These are phyloP conservation scores for Huiozyma sinensis DNA, from an alignment of 805 yeast genomes.

Conservation along the genomic window DNA sequence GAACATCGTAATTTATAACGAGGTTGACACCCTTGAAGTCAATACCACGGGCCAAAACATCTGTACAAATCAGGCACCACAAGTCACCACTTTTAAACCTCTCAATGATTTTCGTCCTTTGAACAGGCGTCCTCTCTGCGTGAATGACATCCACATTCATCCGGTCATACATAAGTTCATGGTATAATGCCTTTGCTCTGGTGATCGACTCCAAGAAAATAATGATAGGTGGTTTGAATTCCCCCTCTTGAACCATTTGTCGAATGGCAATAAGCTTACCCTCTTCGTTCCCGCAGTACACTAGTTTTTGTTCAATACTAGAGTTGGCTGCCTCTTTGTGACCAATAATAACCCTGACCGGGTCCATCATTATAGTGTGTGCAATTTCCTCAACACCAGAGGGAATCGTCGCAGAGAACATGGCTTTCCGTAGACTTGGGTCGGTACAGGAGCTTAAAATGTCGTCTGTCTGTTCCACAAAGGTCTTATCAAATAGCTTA, in stretches of 20 bases:
- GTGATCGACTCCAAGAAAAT: conserved; percentile 85
- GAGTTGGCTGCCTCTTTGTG: conserved; percentile 87
- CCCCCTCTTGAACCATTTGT: conserved; percentile 75
- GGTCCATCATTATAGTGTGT: conserved; percentile 69
- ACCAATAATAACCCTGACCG: conserved; percentile 80
- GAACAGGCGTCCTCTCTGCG: conserved; percentile 83
- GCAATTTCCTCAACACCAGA: conserved; percentile 88
- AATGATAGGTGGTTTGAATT: conserved; percentile 84
- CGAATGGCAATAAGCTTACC: conserved; percentile 91
- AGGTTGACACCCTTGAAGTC: conserved; percentile 93
- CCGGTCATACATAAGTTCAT: conserved; percentile 84
- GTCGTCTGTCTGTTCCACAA: conserved; percentile 83
- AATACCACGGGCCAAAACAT: conserved; percentile 91
- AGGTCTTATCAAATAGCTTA: conserved; percentile 75
- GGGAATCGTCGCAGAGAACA: conserved; percentile 94
- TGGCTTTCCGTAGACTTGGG: conserved; percentile 50
- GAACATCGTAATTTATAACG: conserved; percentile 94
- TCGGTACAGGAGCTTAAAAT: conserved; percentile 40
- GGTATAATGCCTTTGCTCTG: conserved; percentile 91
- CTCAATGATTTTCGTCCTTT: conserved; percentile 76
- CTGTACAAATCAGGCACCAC: conserved; percentile 96
- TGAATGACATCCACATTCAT: conserved; percentile 92
- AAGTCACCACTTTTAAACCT: conserved; percentile 81
- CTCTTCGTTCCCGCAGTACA: conserved; percentile 85
- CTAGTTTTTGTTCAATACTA: conserved; percentile 70